Conservation (phyloP, 1,139 yeast species). For the Diutina rugosa region DNA sequence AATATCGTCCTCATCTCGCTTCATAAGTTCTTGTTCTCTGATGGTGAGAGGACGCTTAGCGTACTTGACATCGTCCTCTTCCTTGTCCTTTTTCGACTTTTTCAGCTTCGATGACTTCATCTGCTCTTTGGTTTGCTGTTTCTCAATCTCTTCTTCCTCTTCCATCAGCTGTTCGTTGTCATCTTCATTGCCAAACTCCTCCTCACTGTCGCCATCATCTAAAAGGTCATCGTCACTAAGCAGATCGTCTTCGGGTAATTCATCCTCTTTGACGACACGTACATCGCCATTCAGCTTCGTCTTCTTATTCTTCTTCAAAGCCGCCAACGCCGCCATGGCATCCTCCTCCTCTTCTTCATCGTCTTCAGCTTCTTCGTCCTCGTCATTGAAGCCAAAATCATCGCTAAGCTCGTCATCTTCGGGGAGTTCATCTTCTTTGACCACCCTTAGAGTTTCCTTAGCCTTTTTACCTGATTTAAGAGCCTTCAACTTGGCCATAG, state of each 20-base stretch:
- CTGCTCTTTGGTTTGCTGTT: slow-evolving; percentile 3
- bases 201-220: not conserved
- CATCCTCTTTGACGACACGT: not conserved
- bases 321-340: not conserved
- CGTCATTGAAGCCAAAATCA: not conserved
- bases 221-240: not conserved
- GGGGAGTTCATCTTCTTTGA: not conserved
- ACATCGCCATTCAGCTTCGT: not conserved
- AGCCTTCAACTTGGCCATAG: not conserved
- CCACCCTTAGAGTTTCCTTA: not conserved
- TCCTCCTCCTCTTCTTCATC: not conserved
- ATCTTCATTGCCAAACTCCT: not conserved
- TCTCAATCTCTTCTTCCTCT: slow-evolving; percentile 6
- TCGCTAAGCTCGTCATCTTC: not conserved
- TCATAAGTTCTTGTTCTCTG: slow-evolving; percentile 23
- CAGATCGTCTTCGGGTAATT: not conserved
- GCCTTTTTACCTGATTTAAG: not conserved
- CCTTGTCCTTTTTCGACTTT: slow-evolving; percentile 2
- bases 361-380: not conserved
- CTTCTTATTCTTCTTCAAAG: not conserved
- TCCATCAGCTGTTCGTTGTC: slow-evolving; percentile 3
- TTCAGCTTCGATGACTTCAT: slow-evolving; percentile 1
- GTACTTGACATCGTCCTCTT: slow-evolving; percentile 3
- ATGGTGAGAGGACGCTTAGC: slow-evolving; percentile 15
- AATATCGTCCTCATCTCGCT: slow-evolving; percentile 56